Evolutionary conservation across 495 filamentous ascomycete genomes (phyloP).

Genomic region (Parathielavia appendiculata): DNA sequence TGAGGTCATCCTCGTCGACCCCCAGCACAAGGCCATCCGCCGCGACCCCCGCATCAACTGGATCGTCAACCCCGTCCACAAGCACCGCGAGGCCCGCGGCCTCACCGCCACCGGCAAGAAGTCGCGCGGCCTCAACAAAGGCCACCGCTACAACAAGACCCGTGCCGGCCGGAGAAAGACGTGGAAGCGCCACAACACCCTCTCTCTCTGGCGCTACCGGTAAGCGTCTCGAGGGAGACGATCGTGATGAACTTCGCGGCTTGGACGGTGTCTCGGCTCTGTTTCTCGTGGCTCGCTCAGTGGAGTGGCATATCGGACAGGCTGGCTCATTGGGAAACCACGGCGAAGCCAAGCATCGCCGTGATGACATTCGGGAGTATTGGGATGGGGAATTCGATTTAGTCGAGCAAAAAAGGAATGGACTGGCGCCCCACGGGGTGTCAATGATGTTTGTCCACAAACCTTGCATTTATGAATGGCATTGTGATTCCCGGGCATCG

Average conservation of each 20-base stretch:
- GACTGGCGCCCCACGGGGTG: slow-evolving; percentile 20
- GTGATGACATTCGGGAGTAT: slow-evolving; percentile 20
- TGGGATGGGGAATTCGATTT: slow-evolving; percentile 22
- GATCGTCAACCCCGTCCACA: slow-evolving; percentile 99
- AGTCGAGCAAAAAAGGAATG: slow-evolving; percentile 28
- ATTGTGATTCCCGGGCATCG: slow-evolving; percentile 16
- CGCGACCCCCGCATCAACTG: slow-evolving; percentile 99
- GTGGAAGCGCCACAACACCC: slow-evolving; percentile 99
- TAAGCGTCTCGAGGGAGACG: slow-evolving; percentile 35
- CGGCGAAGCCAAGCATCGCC: slow-evolving; percentile 13
- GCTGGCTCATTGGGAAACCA: slow-evolving; percentile 17
- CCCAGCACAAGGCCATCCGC: slow-evolving; percentile 99
- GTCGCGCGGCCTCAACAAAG: slow-evolving; percentile 97
- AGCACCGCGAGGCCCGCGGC: slow-evolving; percentile 97
- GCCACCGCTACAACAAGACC: slow-evolving; percentile 98
- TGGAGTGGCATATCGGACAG: slow-evolving; percentile 16
- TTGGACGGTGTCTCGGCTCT: slow-evolving; percentile 23
- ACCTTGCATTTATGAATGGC: slow-evolving; percentile 15
- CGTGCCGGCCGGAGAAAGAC: slow-evolving; percentile 91
- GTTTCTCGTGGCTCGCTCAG: slow-evolving; percentile 25
- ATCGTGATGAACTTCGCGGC: slow-evolving; percentile 10
- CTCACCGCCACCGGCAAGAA: slow-evolving; percentile 98
- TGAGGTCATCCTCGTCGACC: slow-evolving; percentile 99
- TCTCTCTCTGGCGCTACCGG: slow-evolving; percentile 85
- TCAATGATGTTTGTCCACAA: slow-evolving; percentile 21